Conservation (phyloP, 2,329 filamentous ascomycete genomes). For the Volutella citrinella region DNA sequence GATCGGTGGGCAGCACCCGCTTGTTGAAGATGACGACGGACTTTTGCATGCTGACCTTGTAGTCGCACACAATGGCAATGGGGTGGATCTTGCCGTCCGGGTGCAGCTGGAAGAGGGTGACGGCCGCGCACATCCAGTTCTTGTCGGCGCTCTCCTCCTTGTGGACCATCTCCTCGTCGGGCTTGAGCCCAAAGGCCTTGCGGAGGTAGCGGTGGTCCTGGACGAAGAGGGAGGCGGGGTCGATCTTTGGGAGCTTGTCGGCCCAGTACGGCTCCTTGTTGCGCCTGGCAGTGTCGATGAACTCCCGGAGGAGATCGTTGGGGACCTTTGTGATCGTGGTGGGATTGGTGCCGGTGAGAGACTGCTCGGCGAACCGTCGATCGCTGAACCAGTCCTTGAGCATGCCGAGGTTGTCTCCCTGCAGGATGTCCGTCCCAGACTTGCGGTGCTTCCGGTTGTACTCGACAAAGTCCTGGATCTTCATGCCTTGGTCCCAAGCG, state of each 20-base stretch:
- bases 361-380: slow-evolving; percentile 42
- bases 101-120: slow-evolving; percentile 42
- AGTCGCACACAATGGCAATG: slow-evolving; percentile 47
- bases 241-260: slow-evolving; percentile 23
- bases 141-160: slow-evolving; percentile 25
- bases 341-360: slow-evolving; percentile 42
- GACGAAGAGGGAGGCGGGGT: slow-evolving; percentile 34
- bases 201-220: slow-evolving; percentile 45
- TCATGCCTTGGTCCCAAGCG: slow-evolving; percentile 26
- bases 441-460: slow-evolving; percentile 36
- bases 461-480: slow-evolving; percentile 25
- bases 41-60: slow-evolving; percentile 37
- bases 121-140: slow-evolving; percentile 37
- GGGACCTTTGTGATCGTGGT: slow-evolving; percentile 42
- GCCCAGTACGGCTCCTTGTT: slow-evolving; percentile 32
- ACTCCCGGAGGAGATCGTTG: slow-evolving; percentile 30
- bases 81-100: slow-evolving; percentile 45
- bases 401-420: slow-evolving; percentile 31
- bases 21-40: slow-evolving; percentile 50
- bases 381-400: slow-evolving; percentile 42
- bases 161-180: slow-evolving; percentile 24
- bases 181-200: slow-evolving; percentile 29
- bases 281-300: slow-evolving; percentile 31
- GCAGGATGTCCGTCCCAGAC: slow-evolving; percentile 32
- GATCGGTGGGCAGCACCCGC: slow-evolving; percentile 31